Evolutionary conservation across 164 flowering plant species (phyloP).

Genomic region (Taxillus chinensis): DNA sequence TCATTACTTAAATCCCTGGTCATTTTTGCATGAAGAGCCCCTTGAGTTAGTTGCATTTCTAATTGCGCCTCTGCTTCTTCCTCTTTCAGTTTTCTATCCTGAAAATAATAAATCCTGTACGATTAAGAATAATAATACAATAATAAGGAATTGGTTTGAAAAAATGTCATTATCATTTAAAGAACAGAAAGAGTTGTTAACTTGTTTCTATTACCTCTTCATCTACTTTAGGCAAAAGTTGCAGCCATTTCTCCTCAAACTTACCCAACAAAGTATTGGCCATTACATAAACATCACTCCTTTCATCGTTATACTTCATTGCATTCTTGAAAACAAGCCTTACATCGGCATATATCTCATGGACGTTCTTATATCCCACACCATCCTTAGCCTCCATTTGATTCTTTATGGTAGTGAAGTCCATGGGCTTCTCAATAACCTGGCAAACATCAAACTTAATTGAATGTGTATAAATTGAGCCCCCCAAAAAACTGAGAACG

Average conservation of each 20-base stretch:
- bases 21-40: slow-evolving; percentile 60
- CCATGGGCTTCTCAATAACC: slow-evolving; percentile 96
- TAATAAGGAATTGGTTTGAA: not conserved
- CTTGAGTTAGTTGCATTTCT: slow-evolving; percentile 72
- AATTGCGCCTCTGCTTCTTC: slow-evolving; percentile 65
- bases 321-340: slow-evolving; percentile 89
- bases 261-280: slow-evolving; percentile 75
- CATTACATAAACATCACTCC: slow-evolving; percentile 77
- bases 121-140: not conserved
- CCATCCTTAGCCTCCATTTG: slow-evolving; percentile 92
- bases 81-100: slow-evolving; percentile 71
- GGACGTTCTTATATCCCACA: slow-evolving; percentile 68
- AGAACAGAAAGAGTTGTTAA: too few relatives aligned
- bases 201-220: slow-evolving; percentile 65
- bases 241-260: slow-evolving; percentile 90
- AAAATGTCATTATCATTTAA: too few relatives aligned
- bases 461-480: too few relatives aligned
- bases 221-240: slow-evolving; percentile 69
- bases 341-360: slow-evolving; percentile 79
- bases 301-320: slow-evolving; percentile 82
- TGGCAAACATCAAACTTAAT: slow-evolving; percentile 14
- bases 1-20: slow-evolving; percentile 61
- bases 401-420: slow-evolving; percentile 70
- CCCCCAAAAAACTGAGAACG: too few relatives aligned
- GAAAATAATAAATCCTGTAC: slow-evolving; percentile 6